Evolutionary conservation across 2,329 filamentous ascomycete genomes (phyloP).

Genomic region (Microdochium bolleyi): DNA sequence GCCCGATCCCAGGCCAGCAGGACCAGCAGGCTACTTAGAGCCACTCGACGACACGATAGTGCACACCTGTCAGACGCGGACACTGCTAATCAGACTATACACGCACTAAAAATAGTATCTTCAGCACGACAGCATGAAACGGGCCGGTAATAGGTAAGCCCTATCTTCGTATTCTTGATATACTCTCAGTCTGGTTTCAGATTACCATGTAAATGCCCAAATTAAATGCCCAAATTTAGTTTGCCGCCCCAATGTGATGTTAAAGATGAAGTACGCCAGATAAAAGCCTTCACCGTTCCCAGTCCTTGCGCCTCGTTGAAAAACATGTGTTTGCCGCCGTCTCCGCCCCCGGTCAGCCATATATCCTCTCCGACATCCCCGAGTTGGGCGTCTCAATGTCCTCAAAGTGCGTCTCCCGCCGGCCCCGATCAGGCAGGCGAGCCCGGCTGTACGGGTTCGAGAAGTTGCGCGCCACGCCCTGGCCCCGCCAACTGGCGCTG

Average conservation of each 20-base stretch:
- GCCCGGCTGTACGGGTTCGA: not conserved
- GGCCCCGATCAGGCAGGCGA: not conserved
- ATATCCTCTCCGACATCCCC: slow-evolving; percentile 1
- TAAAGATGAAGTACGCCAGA: not conserved
- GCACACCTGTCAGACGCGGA: no score
- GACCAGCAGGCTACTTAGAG: no score
- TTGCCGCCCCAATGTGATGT: not conserved
- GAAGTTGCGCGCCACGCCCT: not conserved
- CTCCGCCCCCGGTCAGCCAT: not conserved
- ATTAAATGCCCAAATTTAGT: not conserved
- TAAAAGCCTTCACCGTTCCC: not conserved
- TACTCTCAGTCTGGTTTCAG: not conserved
- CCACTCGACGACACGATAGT: no score
- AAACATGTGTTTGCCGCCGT: not conserved
- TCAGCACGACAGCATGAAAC: not conserved
- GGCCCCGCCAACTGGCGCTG: not conserved
- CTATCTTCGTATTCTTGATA: not conserved
- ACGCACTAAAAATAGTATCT: not conserved
- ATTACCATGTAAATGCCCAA: not conserved
- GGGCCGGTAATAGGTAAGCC: not conserved
- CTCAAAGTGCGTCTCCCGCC: not conserved
- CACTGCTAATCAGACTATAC: no score
- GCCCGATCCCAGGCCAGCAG: no score
- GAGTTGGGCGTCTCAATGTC: not conserved
- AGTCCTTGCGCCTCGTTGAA: not conserved